Conservation (phyloP, 2,329 filamentous ascomycete species). For the Talaromyces atroroseus region DNA sequence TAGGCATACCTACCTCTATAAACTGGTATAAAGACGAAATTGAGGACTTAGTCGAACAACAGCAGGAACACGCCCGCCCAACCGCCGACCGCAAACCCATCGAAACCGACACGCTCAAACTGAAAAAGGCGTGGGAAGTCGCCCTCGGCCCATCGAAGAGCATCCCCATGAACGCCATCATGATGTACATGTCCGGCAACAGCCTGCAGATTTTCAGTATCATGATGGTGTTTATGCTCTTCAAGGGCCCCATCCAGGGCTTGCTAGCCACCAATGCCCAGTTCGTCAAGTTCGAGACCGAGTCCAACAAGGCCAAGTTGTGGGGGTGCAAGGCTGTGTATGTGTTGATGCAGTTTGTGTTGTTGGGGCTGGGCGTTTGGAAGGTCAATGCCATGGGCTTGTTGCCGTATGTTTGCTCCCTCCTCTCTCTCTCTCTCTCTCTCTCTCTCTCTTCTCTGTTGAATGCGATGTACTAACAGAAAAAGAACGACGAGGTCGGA, state of each 20-base stretch:
- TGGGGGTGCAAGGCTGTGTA: constrained; percentile 83
- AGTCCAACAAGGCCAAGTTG: constrained; percentile 66
- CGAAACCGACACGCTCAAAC: constrained; percentile 90
- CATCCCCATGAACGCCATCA: constrained; percentile 95
- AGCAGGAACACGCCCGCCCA: constrained; percentile 17
- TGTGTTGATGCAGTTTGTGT: constrained; percentile 76
- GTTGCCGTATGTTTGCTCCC: constrained; percentile 77
- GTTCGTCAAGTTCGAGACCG: constrained; percentile 87
- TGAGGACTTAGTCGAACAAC: background rate
- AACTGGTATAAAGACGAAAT: background rate
- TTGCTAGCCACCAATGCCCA: constrained; percentile 75
- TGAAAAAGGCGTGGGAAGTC: constrained; percentile 99
- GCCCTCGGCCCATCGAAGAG: constrained; percentile 89
- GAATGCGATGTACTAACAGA: constrained; percentile 24
- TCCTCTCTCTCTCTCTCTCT: background rate
- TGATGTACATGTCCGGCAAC: constrained; percentile 99
- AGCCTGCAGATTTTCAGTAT: constrained; percentile 98
- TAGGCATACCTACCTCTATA: constrained; percentile 39
- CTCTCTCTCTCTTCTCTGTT: background rate
- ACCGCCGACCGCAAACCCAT: constrained; percentile 60
- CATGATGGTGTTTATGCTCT: constrained; percentile 99
- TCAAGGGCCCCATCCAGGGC: constrained; percentile 90
- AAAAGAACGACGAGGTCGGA: constrained; percentile 85
- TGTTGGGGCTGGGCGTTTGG: constrained; percentile 83
- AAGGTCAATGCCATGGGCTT: constrained; percentile 96